These are phyloP conservation scores for Orbilia ellipsospora DNA, from an alignment of 2,329 filamentous ascomycete species.

Conservation along the genomic window DNA sequence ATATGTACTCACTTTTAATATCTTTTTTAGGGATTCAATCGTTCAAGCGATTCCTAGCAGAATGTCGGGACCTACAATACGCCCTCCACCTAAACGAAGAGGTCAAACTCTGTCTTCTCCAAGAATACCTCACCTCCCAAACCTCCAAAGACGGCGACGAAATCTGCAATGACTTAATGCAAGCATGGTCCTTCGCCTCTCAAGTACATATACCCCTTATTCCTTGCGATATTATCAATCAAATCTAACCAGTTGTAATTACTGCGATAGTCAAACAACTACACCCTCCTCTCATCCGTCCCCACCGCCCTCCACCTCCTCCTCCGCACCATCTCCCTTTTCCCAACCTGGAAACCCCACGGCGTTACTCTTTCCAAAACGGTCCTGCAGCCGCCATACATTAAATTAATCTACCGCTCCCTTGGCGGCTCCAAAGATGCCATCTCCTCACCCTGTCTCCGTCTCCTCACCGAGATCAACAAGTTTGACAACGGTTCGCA, in stretches of 20 bases:
- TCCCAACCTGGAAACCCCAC: slow-evolving; percentile 78
- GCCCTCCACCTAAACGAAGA: slow-evolving; percentile 45
- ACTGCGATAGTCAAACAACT: slow-evolving; percentile 70
- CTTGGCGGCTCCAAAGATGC: slow-evolving; percentile 85
- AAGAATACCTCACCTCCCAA: slow-evolving; percentile 73
- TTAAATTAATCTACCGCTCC: slow-evolving; percentile 82
- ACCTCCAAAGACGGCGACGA: slow-evolving; percentile 69
- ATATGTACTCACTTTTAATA: background rate
- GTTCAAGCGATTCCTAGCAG: slow-evolving; percentile 57
- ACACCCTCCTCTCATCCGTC: slow-evolving; percentile 81
- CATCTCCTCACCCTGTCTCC: slow-evolving; percentile 86
- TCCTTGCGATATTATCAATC: background rate
- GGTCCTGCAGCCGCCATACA: slow-evolving; percentile 80
- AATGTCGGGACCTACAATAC: slow-evolving; percentile 52
- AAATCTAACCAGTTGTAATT: slow-evolving; percentile 4
- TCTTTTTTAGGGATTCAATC: slow-evolving; percentile 55
- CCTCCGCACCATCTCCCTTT: slow-evolving; percentile 78
- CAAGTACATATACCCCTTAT: slow-evolving; percentile 66
- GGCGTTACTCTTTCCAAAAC: slow-evolving; percentile 83
- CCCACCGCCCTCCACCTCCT: slow-evolving; percentile 84
- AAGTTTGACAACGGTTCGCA: slow-evolving; percentile 85
- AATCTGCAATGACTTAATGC: slow-evolving; percentile 81
- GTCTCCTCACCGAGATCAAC: slow-evolving; percentile 85
- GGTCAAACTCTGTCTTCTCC: slow-evolving; percentile 68
- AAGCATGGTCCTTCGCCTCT: slow-evolving; percentile 86